A percentile compares a stretch with the other conserved stretches of the same genome.
phyloP scores from a whole-genome alignment of 208 protist species.

The Porcisia hertigi region DNA sequence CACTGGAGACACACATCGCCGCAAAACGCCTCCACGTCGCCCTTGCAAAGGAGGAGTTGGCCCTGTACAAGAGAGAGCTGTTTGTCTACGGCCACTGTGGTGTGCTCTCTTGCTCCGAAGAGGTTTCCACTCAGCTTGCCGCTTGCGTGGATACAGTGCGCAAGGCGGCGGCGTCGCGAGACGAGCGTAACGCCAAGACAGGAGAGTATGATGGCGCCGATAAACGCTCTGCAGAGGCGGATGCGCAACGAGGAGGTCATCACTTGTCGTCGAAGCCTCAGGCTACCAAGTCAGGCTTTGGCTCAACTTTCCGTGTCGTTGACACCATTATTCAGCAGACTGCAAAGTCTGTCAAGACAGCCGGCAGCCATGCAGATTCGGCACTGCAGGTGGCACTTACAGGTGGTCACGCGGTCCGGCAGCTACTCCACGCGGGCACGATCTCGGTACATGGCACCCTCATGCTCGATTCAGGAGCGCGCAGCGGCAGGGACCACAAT shows the following conservation, averaged over 20 bases:
- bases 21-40: slow-evolving; percentile 47
- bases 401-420: slow-evolving; percentile 26
- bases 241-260: background rate
- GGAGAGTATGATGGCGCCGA: background rate
- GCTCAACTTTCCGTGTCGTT: slow-evolving; percentile 36
- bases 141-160: background rate
- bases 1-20: slow-evolving; percentile 39
- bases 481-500: background rate
- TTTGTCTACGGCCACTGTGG: slow-evolving; percentile 52
- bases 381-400: slow-evolving; percentile 34
- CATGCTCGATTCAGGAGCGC: background rate
- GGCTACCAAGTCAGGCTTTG: slow-evolving; percentile 26
- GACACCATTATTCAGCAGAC: slow-evolving; percentile 42
- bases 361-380: slow-evolving; percentile 34
- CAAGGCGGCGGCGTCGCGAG: background rate
- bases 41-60: slow-evolving; percentile 83
- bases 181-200: background rate
- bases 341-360: slow-evolving; percentile 36
- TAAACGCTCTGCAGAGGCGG: background rate
- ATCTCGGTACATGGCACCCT: slow-evolving; percentile 11
- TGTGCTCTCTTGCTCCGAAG: slow-evolving; percentile 49
- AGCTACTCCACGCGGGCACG: slow-evolving; percentile 20
- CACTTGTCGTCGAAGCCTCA: background rate
- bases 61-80: slow-evolving; percentile 71
- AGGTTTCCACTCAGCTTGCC: slow-evolving; percentile 13